Evolutionary conservation across 2,329 filamentous ascomycete species (phyloP), one percentile per base, ranked within the genome.

Genomic region (Colletotrichum somersetense): DNA sequence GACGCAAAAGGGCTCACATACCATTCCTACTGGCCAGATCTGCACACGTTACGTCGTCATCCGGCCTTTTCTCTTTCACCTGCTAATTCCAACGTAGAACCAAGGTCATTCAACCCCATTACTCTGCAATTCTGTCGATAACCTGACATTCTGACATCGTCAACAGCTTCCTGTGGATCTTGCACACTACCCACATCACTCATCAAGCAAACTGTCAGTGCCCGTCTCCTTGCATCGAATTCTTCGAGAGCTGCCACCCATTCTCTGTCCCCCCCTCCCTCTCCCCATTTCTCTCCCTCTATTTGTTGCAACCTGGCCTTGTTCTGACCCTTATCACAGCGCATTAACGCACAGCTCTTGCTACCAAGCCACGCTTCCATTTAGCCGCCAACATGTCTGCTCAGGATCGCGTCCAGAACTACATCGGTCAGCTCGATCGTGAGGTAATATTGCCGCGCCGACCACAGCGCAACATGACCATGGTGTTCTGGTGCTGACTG

Each of bases 401-500:
- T 74, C 92, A 94, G 84, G 92, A 94, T 79, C 91, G 91, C 83
- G 89, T 92, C 76, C 92, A 94, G 83, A 88, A 92, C 79, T 92
- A 94, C 80, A 88, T 96, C 80, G 89, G 89, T 78, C 89, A 92
- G 85, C 91, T 97, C 84, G 94, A 97, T 85, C 92, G 91, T 80
- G 93, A 95, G 91, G 93, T 95, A 84, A 61, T 20, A 46, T 33
- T 58, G 30, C 46, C 26, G 57, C 38, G 44, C 18, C 67, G 33
- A 10, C 48, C 7, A 26, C 57, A 57, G 46, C n/a, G 18, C 30
- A 20, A 53, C 46, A 44, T 67, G 52, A 38, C 67, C 59, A 44
- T 44, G 30, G 23, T 57, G 26, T 26, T 55, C 55, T 64, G 14
- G 57, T 59, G 44, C 63, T 58, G 71, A 55, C 63, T 58, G 72